Evolutionary conservation across 495 filamentous ascomycete genomes (phyloP).

Genomic region (Tuber magnatum): DNA sequence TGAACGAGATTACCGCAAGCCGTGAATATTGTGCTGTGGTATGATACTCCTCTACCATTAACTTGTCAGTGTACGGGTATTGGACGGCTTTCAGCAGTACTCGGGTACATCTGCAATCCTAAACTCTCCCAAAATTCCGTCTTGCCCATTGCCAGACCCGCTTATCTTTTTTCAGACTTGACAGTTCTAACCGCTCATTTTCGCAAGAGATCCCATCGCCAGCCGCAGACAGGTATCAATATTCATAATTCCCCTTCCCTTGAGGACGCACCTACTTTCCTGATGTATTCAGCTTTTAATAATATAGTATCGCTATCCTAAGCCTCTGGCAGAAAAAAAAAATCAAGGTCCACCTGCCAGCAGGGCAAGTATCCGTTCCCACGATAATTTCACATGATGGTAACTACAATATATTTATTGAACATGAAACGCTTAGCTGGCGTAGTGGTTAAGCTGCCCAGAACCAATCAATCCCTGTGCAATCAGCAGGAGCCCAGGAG

Average conservation of each 20-base stretch:
- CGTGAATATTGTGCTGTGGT: not conserved
- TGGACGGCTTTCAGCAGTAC: not conserved
- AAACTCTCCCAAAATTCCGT: not conserved
- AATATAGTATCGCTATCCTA: not conserved
- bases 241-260: not conserved
- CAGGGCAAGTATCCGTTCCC: not conserved
- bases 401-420: no score
- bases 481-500: not conserved
- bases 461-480: not conserved
- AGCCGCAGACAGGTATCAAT: not conserved
- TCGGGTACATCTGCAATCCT: not conserved
- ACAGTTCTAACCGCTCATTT: not conserved
- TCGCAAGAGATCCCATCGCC: not conserved
- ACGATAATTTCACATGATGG: not conserved
- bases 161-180: not conserved
- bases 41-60: not conserved
- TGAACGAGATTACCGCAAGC: not conserved
- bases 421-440: not conserved
- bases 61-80: not conserved
- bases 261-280: not conserved
- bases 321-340: not conserved
- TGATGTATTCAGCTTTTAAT: not conserved
- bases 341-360: not conserved
- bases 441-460: not conserved
- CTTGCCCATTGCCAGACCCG: not conserved